Percentiles rank a stretch among this genome's conserved stretches.
These are phyloP conservation scores for Cornus controversa DNA, from an alignment of 148 eudicot species.

Conservation along the genomic window DNA sequence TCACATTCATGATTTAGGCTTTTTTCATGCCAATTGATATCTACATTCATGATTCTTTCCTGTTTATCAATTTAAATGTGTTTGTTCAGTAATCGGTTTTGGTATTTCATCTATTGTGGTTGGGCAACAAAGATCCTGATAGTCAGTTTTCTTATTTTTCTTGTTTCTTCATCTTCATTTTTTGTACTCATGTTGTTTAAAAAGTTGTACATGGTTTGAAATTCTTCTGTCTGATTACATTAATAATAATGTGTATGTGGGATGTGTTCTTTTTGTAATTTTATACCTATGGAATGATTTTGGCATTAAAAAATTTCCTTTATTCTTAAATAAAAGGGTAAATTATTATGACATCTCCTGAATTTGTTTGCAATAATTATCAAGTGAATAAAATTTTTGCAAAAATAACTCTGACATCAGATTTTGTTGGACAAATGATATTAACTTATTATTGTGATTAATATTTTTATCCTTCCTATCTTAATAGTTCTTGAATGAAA, in stretches of 20 bases:
- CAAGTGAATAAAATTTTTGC: too few relatives aligned
- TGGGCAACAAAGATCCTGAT: not conserved
- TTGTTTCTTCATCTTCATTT: not conserved
- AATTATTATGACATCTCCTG: too few relatives aligned
- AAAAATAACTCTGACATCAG: too few relatives aligned
- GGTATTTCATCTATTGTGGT: not conserved
- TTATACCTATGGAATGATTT: too few relatives aligned
- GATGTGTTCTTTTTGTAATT: not conserved
- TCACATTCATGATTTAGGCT: not conserved
- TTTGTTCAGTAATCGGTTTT: not conserved
- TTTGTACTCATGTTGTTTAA: not conserved
- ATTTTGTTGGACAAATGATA: too few relatives aligned
- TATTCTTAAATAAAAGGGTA: too few relatives aligned
- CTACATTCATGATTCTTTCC: not conserved
- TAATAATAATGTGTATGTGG: not conserved
- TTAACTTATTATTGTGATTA: too few relatives aligned
- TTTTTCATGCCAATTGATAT: not conserved
- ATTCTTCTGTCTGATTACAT: slow-evolving; percentile 10
- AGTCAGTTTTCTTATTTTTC: not conserved
- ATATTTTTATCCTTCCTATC: too few relatives aligned
- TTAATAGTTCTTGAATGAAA: too few relatives aligned
- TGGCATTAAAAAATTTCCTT: too few relatives aligned
- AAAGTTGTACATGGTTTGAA: slow-evolving; percentile 1
- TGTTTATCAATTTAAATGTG: not conserved
- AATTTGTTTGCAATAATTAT: too few relatives aligned